phyloP scores from a whole-genome alignment of 805 yeast species.

The Phaffomyces antillensis region DNA sequence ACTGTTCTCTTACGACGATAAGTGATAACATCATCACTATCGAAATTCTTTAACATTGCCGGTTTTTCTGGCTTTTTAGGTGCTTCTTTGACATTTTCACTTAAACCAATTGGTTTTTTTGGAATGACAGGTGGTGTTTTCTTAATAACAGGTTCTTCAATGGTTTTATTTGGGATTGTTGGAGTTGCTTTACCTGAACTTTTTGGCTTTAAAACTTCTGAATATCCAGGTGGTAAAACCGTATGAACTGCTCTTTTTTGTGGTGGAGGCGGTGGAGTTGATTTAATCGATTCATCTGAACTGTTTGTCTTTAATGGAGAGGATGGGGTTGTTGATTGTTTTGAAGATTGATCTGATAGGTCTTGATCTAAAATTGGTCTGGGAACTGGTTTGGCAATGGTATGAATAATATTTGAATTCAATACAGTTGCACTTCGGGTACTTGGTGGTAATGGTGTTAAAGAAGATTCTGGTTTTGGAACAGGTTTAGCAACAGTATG shows the following conservation, averaged over 20 bases:
- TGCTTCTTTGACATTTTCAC: not conserved
- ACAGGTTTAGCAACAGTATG: not conserved
- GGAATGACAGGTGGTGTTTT: slow-evolving; percentile 15
- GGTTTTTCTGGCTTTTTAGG: slow-evolving; percentile 4
- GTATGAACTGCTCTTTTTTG: not conserved
- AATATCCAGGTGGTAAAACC: no score
- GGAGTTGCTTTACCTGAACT: slow-evolving; percentile 5
- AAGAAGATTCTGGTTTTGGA: not conserved
- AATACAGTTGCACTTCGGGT: not conserved
- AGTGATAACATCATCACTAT: slow-evolving; percentile 2
- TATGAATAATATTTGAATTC: no score
- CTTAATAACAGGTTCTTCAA: not conserved
- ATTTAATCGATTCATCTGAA: slow-evolving; percentile 2
- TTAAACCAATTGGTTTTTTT: slow-evolving; percentile 11
- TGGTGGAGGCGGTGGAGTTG: not conserved
- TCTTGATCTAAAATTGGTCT: not conserved
- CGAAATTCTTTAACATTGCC: slow-evolving; percentile 3
- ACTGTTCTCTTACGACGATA: slow-evolving; percentile 4
- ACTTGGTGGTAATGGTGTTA: slow-evolving; percentile 14
- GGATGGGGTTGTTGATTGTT: slow-evolving; percentile 6
- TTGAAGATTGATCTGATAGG: slow-evolving; percentile 1
- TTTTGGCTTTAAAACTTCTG: no score
- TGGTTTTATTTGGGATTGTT: not conserved
- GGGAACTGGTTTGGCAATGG: not conserved
- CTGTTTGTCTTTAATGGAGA: slow-evolving; percentile 7